Base-by-base conservation (phyloP, 1,139 yeast species). In the Torulaspora globosa region DNA sequence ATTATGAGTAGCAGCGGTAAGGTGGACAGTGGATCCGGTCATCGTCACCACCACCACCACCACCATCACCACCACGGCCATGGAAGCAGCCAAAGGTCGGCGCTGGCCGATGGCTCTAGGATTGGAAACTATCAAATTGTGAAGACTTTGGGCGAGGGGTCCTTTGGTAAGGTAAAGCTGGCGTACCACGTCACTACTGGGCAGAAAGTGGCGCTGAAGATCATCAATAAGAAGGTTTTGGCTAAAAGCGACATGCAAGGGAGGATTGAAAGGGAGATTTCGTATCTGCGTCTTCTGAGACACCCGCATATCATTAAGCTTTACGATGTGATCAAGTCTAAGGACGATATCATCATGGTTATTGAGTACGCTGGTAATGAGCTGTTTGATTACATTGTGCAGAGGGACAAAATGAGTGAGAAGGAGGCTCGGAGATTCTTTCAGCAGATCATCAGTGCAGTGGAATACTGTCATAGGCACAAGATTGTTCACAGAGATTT, bases 211-310 rank as follows among this genome's bases (percentile, higher is more conserved):
- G 98, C 98, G 2, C 74, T 92, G 53, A 92, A 92, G 68, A 92
- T 92, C 67, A 92, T 92, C 71, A 89, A 92, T 67, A 75, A 96
- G 54, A 90, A 89, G 69, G 89, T 97, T 0, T 74, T 92, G 63
- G 96, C 97, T 45, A 92, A 92, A 65, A 80, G 90, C 6, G 98
- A 92, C 68, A 92, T 92, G 98, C 97, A 92, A 64, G 97, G 97
- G 26, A 74, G 98, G 50, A 83, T 92, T 28, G 98, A 92, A 70
- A 75, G 98, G 57, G 98, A 92, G 66, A 92, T 92, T 50, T 84
- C 95, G 7, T 92, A 92, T 66, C 74, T 92, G 56, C 73, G 97
- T 48, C 73, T 92, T 50, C 75, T 92, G 53, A 80, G 97, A 68
- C 98, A 92, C 66, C 98, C 97, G 4, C 98, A 92, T 67, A 92